These are phyloP conservation scores for Trametes cingulata DNA, from an alignment of 768 basidiomycete genomes.

Conservation along the genomic window DNA sequence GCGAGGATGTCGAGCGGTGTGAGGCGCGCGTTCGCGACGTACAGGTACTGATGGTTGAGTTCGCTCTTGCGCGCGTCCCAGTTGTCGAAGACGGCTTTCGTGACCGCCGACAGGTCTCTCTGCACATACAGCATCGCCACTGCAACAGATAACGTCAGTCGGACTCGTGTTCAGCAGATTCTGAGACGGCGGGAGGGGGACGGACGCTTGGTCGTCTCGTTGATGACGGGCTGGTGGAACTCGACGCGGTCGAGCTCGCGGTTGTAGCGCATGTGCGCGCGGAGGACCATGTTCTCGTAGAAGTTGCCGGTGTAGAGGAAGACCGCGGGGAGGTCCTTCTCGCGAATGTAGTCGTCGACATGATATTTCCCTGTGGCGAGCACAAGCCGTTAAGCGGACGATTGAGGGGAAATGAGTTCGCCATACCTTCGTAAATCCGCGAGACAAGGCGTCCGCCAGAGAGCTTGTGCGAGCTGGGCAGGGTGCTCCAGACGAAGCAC, in stretches of 20 bases:
- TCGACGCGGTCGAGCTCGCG: slow-evolving; percentile 18
- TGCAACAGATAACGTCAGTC: not conserved
- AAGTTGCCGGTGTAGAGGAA: slow-evolving; percentile 27
- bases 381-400: not conserved
- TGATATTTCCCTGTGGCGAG: slow-evolving; percentile 20
- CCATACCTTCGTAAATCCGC: slow-evolving; percentile 22
- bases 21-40: slow-evolving; percentile 19
- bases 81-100: slow-evolving; percentile 24
- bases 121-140: slow-evolving; percentile 28
- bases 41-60: slow-evolving; percentile 24
- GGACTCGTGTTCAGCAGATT: not conserved
- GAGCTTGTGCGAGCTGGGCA: slow-evolving; percentile 22
- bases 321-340: slow-evolving; percentile 12
- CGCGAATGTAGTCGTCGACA: slow-evolving; percentile 25
- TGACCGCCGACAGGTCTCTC: slow-evolving; percentile 19
- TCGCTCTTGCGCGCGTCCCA: slow-evolving; percentile 15
- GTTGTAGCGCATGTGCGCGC: slow-evolving; percentile 22
- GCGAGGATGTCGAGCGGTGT: slow-evolving; percentile 19
- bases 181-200: not conserved
- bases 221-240: slow-evolving; percentile 24
- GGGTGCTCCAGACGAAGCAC: slow-evolving; percentile 26
- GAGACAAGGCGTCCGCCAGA: slow-evolving; percentile 23
- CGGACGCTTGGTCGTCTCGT: slow-evolving; percentile 20
- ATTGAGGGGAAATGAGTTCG: not conserved
- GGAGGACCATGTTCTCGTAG: slow-evolving; percentile 26